Conservation (phyloP, 306 rosid genomes). For the Vicia faba region DNA sequence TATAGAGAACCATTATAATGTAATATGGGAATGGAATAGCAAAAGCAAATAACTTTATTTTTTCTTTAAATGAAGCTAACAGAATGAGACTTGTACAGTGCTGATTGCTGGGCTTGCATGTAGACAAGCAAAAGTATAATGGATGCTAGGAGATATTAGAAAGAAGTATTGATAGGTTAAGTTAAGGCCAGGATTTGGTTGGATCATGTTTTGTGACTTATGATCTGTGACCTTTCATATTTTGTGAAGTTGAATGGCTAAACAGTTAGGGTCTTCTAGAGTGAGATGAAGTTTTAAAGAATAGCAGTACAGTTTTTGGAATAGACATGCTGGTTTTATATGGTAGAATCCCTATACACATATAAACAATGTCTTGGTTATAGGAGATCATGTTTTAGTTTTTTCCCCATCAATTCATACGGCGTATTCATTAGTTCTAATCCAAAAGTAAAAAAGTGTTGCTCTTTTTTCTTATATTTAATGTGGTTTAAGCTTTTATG, state of each 20-base stretch:
- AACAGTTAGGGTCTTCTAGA: neutral
- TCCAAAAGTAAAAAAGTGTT: neutral
- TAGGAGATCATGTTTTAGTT: neutral
- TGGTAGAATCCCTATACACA: neutral
- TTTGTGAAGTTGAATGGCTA: neutral
- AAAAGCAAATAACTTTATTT: constrained; percentile 17
- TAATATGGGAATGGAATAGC: constrained; percentile 74
- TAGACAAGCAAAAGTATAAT: constrained; percentile 13
- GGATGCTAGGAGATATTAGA: constrained; percentile 1
- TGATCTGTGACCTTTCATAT: constrained; percentile 3
- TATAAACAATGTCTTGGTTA: constrained; percentile 7
- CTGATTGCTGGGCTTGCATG: constrained; percentile 31
- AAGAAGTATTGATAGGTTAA: constrained; percentile 5
- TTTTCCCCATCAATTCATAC: neutral
- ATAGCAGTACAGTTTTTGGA: neutral
- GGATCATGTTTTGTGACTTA: constrained; percentile 13
- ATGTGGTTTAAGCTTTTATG: no score
- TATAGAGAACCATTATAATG: constrained; percentile 41
- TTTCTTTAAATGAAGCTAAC: constrained; percentile 2
- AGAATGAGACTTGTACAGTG: constrained; percentile 21
- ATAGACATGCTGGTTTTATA: neutral
- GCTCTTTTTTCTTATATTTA: neutral
- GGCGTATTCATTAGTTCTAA: neutral
- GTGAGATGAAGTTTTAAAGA: neutral
- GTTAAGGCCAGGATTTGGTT: neutral